Conservation (phyloP, 164 flowering plant genomes). For the Pachysandra terminalis region DNA sequence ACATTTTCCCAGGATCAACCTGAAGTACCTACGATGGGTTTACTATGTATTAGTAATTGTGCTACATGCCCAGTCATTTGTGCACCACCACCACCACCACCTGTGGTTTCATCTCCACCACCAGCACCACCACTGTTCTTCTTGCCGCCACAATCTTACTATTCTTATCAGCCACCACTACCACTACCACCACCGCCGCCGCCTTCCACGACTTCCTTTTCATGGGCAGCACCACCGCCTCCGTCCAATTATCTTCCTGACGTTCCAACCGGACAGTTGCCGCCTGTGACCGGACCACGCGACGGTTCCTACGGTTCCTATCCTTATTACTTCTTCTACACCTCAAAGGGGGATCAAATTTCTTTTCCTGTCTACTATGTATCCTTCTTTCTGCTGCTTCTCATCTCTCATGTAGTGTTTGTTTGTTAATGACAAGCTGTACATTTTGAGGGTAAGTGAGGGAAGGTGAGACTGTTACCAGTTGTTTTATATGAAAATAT, state of each 20-base stretch:
- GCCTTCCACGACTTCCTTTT: not conserved
- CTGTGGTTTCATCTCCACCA: not conserved
- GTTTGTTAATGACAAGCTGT: not conserved
- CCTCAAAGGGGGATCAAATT: constrained; percentile 22
- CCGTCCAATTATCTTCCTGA: constrained; percentile 1
- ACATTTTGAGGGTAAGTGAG: not conserved
- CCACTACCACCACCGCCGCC: constrained; percentile 5
- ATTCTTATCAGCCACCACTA: constrained; percentile 10
- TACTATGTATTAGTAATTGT: constrained; percentile 61
- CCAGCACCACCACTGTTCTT: constrained; percentile 14
- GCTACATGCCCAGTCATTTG: too few species aligned
- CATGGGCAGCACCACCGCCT: constrained; percentile 21
- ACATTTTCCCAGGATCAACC: constrained; percentile 23
- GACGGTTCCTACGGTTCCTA: constrained; percentile 21
- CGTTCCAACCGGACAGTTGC: constrained; percentile 8
- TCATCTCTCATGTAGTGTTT: constrained; percentile 8
- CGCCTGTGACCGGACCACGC: constrained; percentile 9
- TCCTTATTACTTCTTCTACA: constrained; percentile 32
- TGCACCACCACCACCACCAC: constrained; percentile 53
- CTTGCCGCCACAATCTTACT: constrained; percentile 10
- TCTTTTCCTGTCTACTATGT: not conserved
- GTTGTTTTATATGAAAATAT: too few species aligned
- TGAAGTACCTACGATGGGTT: constrained; percentile 22
- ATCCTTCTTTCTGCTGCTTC: constrained; percentile 1
- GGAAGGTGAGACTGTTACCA: not conserved